These are phyloP conservation scores for Cyclanthera cordifolia DNA, from an alignment of 306 rosid genomes.

Conservation along the genomic window DNA sequence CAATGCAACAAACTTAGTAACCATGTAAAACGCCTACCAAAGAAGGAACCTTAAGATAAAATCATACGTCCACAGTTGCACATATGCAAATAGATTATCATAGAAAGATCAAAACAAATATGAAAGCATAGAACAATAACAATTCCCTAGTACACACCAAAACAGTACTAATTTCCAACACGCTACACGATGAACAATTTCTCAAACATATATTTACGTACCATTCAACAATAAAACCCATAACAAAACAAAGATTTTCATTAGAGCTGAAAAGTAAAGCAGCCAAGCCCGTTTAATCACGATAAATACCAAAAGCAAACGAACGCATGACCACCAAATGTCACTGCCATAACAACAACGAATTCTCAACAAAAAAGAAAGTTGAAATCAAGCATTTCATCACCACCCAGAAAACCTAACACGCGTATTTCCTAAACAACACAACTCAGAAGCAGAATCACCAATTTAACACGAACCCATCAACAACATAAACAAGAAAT, in stretches of 20 bases:
- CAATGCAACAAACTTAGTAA: background rate
- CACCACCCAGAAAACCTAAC: slow-evolving; percentile 3
- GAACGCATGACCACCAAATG: background rate
- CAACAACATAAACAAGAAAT: background rate
- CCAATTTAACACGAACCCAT: background rate
- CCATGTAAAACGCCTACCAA: background rate
- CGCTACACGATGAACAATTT: background rate
- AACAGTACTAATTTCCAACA: background rate
- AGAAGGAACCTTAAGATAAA: background rate
- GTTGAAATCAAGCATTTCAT: slow-evolving; percentile 5
- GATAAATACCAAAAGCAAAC: background rate
- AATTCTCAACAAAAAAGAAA: background rate
- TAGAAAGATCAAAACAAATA: background rate
- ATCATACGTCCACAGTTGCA: background rate
- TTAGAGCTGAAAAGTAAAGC: background rate
- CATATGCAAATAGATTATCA: background rate
- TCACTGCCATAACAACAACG: slow-evolving; percentile 5
- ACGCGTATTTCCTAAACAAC: background rate
- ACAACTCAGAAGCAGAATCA: background rate
- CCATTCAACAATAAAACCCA: background rate
- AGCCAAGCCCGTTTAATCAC: background rate
- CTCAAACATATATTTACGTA: background rate
- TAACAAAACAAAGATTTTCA: background rate
- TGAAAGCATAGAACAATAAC: background rate
- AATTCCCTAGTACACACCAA: background rate